Evolutionary conservation across 2,329 filamentous ascomycete genomes (phyloP).

Genomic region (Cladophialophora bantiana): DNA sequence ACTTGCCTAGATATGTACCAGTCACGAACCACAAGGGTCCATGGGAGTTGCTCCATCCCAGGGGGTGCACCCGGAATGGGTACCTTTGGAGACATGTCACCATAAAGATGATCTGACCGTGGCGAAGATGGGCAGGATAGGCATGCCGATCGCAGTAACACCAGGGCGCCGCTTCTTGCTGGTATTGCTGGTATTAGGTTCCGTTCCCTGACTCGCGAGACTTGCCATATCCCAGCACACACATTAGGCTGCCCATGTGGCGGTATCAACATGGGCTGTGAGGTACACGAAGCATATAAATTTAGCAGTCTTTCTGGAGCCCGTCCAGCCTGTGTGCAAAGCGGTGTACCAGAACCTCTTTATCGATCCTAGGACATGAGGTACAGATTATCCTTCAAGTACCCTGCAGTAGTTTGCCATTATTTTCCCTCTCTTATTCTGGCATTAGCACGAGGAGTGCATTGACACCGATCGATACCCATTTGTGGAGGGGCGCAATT

Average conservation of each 20-base stretch:
- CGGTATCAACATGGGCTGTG: slow-evolving; percentile 21
- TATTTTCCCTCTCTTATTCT: slow-evolving; percentile 1
- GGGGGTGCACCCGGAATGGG: not conserved
- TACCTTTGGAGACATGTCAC: slow-evolving; percentile 3
- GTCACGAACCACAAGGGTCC: slow-evolving; percentile 7
- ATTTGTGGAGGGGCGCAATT: slow-evolving; percentile 15
- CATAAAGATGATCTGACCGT: slow-evolving; percentile 7
- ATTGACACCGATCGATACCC: slow-evolving; percentile 3
- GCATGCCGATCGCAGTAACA: slow-evolving; percentile 11
- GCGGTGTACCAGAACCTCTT: slow-evolving; percentile 3
- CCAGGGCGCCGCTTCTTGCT: slow-evolving; percentile 1
- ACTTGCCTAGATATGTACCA: not conserved
- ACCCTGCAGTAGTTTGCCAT: slow-evolving; percentile 2
- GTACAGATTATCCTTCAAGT: not conserved
- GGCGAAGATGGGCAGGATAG: not conserved
- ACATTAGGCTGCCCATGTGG: slow-evolving; percentile 7
- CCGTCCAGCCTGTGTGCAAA: not conserved
- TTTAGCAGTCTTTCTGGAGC: slow-evolving; percentile 10
- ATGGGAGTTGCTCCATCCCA: not conserved
- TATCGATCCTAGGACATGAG: not conserved
- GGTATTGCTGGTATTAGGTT: not conserved
- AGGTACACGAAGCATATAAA: slow-evolving; percentile 21
- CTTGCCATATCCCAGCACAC: not conserved
- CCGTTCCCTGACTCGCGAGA: not conserved
- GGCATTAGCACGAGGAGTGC: not conserved